These are phyloP conservation scores for Hyphodiscus hymeniophilus DNA, from an alignment of 495 filamentous ascomycete genomes.

Conservation along the genomic window DNA sequence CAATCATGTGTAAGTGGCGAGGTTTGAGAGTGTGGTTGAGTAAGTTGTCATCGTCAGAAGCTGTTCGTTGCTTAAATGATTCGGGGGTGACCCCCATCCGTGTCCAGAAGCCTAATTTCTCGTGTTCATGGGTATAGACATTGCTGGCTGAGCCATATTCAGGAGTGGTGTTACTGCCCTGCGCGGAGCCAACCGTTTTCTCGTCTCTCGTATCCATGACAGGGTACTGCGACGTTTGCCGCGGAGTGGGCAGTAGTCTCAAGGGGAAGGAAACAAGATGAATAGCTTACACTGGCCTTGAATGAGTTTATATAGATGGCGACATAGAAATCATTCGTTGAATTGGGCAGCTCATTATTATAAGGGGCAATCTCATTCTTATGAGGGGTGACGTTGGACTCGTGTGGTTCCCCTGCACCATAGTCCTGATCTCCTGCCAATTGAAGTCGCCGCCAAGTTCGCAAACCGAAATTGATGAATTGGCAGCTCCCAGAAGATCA, in stretches of 20 bases:
- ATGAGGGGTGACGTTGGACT: background rate
- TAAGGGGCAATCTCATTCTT: too few relatives aligned
- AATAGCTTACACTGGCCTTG: too few relatives aligned
- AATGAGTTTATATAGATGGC: too few relatives aligned
- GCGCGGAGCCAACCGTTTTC: background rate
- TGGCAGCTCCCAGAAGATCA: background rate
- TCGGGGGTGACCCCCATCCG: slow-evolving; percentile 42
- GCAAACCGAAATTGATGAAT: background rate
- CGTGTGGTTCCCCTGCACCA: background rate
- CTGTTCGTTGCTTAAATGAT: slow-evolving; percentile 32
- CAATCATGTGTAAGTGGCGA: slow-evolving; percentile 69
- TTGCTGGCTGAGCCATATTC: slow-evolving; percentile 2
- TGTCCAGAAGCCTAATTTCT: slow-evolving; percentile 31
- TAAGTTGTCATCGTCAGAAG: background rate
- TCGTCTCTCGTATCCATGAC: slow-evolving; percentile 9
- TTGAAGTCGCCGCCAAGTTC: background rate
- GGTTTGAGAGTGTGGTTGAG: slow-evolving; percentile 26
- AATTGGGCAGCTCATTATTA: too few relatives aligned
- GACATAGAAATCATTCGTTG: too few relatives aligned
- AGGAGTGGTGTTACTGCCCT: background rate
- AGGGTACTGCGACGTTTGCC: background rate
- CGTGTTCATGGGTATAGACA: background rate
- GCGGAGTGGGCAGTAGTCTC: background rate
- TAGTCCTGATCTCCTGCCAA: background rate
- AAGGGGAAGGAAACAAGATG: background rate